Evolutionary conservation across 2,329 filamentous ascomycete species (phyloP).

Genomic region (Pseudomassariella vexata): DNA sequence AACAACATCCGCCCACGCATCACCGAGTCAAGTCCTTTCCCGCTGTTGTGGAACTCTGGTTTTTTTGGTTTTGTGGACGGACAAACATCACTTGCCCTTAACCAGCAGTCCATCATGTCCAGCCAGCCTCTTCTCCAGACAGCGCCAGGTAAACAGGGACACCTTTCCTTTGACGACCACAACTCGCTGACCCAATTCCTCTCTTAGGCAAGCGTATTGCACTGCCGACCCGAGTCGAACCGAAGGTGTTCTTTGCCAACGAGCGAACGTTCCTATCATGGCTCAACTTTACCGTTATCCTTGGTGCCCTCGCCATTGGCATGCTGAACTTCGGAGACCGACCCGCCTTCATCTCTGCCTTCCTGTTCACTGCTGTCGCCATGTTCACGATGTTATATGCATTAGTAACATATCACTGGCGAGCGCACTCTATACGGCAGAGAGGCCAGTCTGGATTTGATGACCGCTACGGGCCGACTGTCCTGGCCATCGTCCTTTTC

Average conservation of each 20-base stretch:
- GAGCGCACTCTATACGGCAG: constrained; percentile 85
- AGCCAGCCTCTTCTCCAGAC: constrained; percentile 94
- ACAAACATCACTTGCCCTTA: too few species aligned
- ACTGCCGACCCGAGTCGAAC: constrained; percentile 94
- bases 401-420: constrained; percentile 92
- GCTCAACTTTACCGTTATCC: constrained; percentile 99
- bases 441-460: constrained; percentile 94
- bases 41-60: too few species aligned
- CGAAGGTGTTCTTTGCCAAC: constrained; percentile 99
- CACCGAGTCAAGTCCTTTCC: too few species aligned
- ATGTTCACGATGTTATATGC: constrained; percentile 96
- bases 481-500: constrained; percentile 80
- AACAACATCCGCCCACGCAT: too few species aligned
- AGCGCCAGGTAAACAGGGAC: constrained; percentile 64
- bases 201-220: constrained; percentile 89
- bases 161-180: constrained; percentile 4
- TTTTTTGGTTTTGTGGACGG: too few species aligned
- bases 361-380: constrained; percentile 88
- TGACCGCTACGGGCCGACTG: constrained; percentile 88
- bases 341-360: constrained; percentile 88
- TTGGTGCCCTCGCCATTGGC: constrained; percentile 91
- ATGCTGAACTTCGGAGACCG: constrained; percentile 97
- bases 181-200: constrained; percentile 10
- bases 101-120: constrained; percentile 75
- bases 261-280: constrained; percentile 98